Conservation (phyloP, 2,329 filamentous ascomycete genomes). For the Penicillium olsonii region DNA sequence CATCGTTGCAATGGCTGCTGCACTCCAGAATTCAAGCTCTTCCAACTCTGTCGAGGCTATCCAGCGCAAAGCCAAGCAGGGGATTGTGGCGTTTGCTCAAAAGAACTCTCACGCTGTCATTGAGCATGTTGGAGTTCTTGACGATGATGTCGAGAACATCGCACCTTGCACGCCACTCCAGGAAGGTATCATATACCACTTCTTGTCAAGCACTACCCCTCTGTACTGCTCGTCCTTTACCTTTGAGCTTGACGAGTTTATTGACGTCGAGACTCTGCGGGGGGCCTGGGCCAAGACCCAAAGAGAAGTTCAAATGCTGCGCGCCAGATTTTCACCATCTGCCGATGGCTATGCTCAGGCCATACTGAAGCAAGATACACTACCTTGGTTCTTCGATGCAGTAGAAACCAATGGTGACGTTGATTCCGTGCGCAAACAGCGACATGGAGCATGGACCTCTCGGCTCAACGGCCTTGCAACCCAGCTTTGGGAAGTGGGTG, state of each 20-base stretch:
- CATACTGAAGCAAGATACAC: conserved; percentile 50
- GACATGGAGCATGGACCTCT: conserved; percentile 55
- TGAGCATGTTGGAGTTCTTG: conserved; percentile 53
- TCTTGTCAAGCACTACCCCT: conserved; percentile 56
- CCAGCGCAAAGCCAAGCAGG: conserved; percentile 57
- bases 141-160: conserved; percentile 67
- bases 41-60: conserved; percentile 17
- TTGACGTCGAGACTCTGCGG: conserved; percentile 54
- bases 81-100: conserved; percentile 65
- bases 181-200: conserved; percentile 78
- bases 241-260: conserved; percentile 53
- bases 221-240: conserved; percentile 79
- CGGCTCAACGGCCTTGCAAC: conserved; percentile 49
- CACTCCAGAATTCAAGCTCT: conserved; percentile 14
- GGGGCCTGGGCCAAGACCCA: conserved; percentile 61
- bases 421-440: conserved; percentile 35
- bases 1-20: conserved; percentile 42
- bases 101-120: conserved; percentile 58
- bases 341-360: conserved; percentile 76
- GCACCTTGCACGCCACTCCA: conserved; percentile 84
- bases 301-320: conserved; percentile 62
- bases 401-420: conserved; percentile 33
- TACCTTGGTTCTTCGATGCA: conserved; percentile 50
- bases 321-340: conserved; percentile 72
- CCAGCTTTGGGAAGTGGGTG: conserved; percentile 36